phyloP scores from a whole-genome alignment of 2,329 filamentous ascomycete genomes.

The Zymoseptoria crescenta region DNA sequence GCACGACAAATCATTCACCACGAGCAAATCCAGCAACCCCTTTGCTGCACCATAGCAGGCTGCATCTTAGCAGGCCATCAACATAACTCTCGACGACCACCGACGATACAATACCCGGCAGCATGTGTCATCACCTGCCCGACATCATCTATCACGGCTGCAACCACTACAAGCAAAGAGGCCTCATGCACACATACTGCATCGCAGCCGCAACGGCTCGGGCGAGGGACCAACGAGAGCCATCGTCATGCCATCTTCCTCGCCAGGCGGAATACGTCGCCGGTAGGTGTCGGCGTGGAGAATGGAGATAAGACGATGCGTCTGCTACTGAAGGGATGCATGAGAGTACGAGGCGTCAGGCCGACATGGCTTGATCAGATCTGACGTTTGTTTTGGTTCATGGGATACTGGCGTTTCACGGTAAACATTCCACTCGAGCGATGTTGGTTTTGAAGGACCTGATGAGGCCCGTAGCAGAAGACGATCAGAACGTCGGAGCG shows the following conservation, averaged over 20 bases:
- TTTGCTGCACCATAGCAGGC: background rate
- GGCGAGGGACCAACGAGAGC: background rate
- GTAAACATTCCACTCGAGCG: too few species aligned
- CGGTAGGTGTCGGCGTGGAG: background rate
- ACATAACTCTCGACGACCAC: background rate
- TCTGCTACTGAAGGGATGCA: background rate
- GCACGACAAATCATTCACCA: background rate
- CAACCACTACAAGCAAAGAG: conserved; percentile 1
- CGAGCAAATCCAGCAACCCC: background rate
- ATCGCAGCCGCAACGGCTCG: conserved; percentile 1
- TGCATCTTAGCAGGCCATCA: background rate
- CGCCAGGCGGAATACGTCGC: background rate
- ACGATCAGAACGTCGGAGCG: background rate
- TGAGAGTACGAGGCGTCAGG: background rate
- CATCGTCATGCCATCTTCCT: conserved; percentile 1
- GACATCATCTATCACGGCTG: conserved; percentile 1
- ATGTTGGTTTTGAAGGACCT: too few species aligned
- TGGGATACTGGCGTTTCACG: background rate
- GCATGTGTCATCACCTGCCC: conserved; percentile 1
- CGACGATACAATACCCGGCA: background rate
- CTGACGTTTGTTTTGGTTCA: background rate
- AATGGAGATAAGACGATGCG: background rate
- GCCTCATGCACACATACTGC: background rate
- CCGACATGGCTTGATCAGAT: background rate
- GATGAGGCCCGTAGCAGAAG: background rate